These are phyloP conservation scores for Hypoxylon rickii DNA, from an alignment of 495 filamentous ascomycete species.

Conservation along the genomic window DNA sequence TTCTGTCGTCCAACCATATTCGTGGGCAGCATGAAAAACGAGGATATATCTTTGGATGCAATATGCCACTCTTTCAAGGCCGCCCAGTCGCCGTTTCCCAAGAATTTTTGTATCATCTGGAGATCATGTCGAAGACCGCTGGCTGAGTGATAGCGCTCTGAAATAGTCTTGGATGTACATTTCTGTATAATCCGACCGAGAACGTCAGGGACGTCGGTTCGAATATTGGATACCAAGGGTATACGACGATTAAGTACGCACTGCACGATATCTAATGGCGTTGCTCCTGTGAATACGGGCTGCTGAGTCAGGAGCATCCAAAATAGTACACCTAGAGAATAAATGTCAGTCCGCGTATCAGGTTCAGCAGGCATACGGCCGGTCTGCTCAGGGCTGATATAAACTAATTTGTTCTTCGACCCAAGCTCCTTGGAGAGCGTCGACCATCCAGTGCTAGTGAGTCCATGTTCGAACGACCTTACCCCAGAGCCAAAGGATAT, in stretches of 20 bases:
- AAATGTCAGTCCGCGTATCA: slow-evolving; percentile 88
- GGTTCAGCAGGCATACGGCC: slow-evolving; percentile 87
- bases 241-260: slow-evolving; percentile 78
- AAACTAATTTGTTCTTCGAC: slow-evolving; percentile 81
- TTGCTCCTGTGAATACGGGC: slow-evolving; percentile 74
- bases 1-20: slow-evolving; percentile 77
- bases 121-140: slow-evolving; percentile 82
- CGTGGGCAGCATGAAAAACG: slow-evolving; percentile 81
- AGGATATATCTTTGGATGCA: slow-evolving; percentile 77
- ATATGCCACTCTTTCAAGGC: slow-evolving; percentile 71
- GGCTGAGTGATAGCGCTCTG: slow-evolving; percentile 82
- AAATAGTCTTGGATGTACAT: slow-evolving; percentile 84
- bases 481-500: slow-evolving; percentile 83
- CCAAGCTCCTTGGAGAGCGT: slow-evolving; percentile 77
- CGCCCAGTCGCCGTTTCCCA: slow-evolving; percentile 74
- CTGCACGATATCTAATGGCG: slow-evolving; percentile 85
- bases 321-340: slow-evolving; percentile 82
- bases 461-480: slow-evolving; percentile 82
- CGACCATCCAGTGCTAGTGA: slow-evolving; percentile 84
- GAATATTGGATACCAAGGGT: slow-evolving; percentile 70
- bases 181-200: slow-evolving; percentile 81
- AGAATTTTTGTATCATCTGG: slow-evolving; percentile 65
- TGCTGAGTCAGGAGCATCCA: slow-evolving; percentile 83
- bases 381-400: slow-evolving; percentile 89
- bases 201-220: slow-evolving; percentile 79